These are phyloP conservation scores for Larix kaempferi DNA, from an alignment of 75 land plant genomes.

Conservation along the genomic window DNA sequence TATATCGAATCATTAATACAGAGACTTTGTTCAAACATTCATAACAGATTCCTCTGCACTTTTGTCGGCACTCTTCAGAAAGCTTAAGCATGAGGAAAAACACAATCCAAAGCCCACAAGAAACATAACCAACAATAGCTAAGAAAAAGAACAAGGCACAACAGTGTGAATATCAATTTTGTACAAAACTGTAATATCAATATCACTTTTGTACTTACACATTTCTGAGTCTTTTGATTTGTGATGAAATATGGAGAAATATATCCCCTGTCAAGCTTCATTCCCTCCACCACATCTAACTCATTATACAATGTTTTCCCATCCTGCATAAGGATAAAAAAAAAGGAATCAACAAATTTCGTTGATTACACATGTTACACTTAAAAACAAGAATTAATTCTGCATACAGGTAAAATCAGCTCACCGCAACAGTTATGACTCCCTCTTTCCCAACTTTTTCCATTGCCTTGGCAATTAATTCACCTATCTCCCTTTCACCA, in stretches of 20 bases:
- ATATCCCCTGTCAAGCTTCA: conserved; percentile 92
- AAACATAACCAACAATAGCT: neutral
- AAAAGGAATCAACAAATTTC: neutral
- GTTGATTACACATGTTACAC: neutral
- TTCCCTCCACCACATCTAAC: conserved; percentile 86
- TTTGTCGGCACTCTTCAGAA: neutral
- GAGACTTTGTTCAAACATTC: neutral
- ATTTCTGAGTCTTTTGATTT: conserved; percentile 71
- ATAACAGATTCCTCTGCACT: neutral
- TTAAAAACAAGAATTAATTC: neutral
- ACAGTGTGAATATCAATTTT: no score
- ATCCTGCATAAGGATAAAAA: conserved; percentile 45
- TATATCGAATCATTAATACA: neutral
- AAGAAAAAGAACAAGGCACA: neutral
- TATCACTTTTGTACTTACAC: conserved; percentile 47
- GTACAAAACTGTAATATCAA: neutral
- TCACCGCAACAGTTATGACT: conserved; percentile 80
- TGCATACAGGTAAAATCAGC: conserved; percentile 3
- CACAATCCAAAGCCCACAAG: neutral
- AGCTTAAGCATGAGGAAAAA: neutral
- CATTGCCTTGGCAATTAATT: conserved; percentile 85
- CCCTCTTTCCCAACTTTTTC: conserved; percentile 96
- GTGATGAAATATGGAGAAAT: conserved; percentile 84
- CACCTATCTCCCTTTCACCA: conserved; percentile 83
- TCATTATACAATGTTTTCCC: conserved; percentile 83